A percentile compares a stretch with the other conserved stretches of the same genome.
Evolutionary conservation across 1,139 yeast species (phyloP).

Genomic region (Arxiozyma heterogenica): DNA sequence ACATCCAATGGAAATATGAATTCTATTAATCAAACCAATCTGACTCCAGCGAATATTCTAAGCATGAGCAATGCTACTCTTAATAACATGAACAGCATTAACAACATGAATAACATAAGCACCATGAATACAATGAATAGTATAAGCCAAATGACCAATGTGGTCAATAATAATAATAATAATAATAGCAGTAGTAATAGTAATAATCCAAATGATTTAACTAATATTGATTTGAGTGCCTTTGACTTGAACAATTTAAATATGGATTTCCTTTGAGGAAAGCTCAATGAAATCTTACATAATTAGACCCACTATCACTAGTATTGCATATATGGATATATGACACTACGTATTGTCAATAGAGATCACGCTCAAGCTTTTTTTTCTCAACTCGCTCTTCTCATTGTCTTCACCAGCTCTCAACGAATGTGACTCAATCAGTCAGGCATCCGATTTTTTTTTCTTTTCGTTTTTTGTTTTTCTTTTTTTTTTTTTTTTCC

Average conservation of each 20-base stretch:
- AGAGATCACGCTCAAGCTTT: background rate
- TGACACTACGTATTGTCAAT: background rate
- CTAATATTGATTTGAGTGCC: slow-evolving; percentile 20
- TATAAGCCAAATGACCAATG: slow-evolving; percentile 12
- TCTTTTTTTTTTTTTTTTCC: no score
- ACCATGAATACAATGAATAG: background rate
- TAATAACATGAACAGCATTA: background rate
- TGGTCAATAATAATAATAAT: background rate
- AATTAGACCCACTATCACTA: background rate
- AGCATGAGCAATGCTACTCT: slow-evolving; percentile 18
- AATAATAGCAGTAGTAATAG: background rate
- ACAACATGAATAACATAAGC: slow-evolving; percentile 3
- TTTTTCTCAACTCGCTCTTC: background rate
- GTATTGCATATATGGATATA: no score
- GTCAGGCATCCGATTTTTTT: no score
- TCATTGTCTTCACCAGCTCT: background rate
- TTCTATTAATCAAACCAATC: background rate
- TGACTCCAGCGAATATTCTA: slow-evolving; percentile 27
- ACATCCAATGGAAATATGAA: background rate
- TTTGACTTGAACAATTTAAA: slow-evolving; percentile 24
- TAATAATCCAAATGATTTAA: slow-evolving; percentile 13
- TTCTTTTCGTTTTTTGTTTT: no score
- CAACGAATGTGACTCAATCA: background rate
- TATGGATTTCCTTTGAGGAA: slow-evolving; percentile 23
- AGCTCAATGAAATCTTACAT: no score